A percentile compares a stretch with the other conserved stretches of the same genome.
These are phyloP conservation scores for Gastrolobium bilobum DNA, from an alignment of 306 rosid genomes.

Conservation along the genomic window DNA sequence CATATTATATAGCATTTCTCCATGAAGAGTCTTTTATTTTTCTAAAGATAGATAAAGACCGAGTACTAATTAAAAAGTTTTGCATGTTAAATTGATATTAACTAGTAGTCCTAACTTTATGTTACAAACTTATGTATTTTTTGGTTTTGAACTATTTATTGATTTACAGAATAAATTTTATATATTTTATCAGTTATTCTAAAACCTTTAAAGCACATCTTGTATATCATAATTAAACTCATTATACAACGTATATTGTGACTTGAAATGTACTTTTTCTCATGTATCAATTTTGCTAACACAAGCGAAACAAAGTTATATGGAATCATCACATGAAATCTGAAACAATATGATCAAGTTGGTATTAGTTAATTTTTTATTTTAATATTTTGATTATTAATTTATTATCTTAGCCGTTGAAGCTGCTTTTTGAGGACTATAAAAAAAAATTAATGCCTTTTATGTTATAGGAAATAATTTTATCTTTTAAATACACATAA, in stretches of 20 bases:
- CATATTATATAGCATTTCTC: not conserved
- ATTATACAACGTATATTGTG: not conserved
- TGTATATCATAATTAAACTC: not conserved
- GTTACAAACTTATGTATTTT: not conserved
- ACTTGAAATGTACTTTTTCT: conserved; percentile 24
- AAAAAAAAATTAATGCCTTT: not conserved
- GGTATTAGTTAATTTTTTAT: not conserved
- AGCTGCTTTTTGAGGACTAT: conserved; percentile 1
- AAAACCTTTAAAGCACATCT: not conserved
- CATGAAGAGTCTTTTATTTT: not conserved
- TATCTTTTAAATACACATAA: too few relatives aligned
- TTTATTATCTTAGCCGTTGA: conserved; percentile 48
- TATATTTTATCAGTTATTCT: not conserved
- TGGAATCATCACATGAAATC: not conserved
- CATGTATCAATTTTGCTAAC: not conserved
- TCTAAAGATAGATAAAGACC: not conserved
- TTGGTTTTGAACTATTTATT: too few relatives aligned
- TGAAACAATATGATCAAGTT: not conserved
- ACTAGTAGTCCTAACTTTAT: not conserved
- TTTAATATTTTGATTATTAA: not conserved
- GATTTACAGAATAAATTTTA: too few relatives aligned
- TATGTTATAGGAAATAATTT: too few relatives aligned
- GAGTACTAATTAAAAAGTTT: not conserved
- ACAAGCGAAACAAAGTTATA: not conserved
- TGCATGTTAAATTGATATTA: not conserved